A percentile compares a stretch with the other conserved stretches of the same genome.
These are phyloP conservation scores for Cryptococcus maquisensis DNA, from an alignment of 1,284 basidiomycete species.

Conservation along the genomic window DNA sequence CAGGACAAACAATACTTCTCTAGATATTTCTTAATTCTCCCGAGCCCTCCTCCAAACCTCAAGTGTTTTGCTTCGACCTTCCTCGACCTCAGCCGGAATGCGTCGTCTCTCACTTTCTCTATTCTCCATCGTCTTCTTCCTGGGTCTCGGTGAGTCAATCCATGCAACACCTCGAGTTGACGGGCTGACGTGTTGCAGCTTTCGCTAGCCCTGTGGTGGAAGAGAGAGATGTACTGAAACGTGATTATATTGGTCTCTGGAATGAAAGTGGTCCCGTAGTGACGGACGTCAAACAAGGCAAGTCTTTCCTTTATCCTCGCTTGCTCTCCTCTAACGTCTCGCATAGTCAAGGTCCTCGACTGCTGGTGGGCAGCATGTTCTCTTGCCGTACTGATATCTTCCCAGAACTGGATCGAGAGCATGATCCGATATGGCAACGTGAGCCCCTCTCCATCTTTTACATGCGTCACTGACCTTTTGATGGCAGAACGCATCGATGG, in stretches of 20 bases:
- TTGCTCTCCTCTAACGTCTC: neutral
- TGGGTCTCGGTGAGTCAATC: no score
- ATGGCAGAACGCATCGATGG: constrained; percentile 4
- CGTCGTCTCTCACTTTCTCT: no score
- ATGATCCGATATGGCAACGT: constrained; percentile 23
- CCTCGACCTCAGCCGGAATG: no score
- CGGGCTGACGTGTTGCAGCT: neutral
- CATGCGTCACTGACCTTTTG: no score
- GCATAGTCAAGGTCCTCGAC: constrained; percentile 19
- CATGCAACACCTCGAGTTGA: no score
- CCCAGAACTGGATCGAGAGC: constrained; percentile 21
- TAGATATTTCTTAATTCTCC: no score
- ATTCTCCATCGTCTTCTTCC: no score
- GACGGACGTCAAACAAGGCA: constrained; percentile 26
- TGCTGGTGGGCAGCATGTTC: constrained; percentile 31
- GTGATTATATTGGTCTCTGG: constrained; percentile 16
- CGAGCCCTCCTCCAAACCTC: no score
- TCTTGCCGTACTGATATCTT: constrained; percentile 22
- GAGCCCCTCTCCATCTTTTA: neutral
- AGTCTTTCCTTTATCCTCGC: constrained; percentile 1
- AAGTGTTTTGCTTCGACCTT: no score
- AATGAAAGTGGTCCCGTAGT: constrained; percentile 16
- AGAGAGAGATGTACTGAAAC: neutral
- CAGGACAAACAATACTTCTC: no score
- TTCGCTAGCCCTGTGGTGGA: neutral